Evolutionary conservation across 176 grass and related monocot species (phyloP).

Genomic region (Thalia dealbata): DNA sequence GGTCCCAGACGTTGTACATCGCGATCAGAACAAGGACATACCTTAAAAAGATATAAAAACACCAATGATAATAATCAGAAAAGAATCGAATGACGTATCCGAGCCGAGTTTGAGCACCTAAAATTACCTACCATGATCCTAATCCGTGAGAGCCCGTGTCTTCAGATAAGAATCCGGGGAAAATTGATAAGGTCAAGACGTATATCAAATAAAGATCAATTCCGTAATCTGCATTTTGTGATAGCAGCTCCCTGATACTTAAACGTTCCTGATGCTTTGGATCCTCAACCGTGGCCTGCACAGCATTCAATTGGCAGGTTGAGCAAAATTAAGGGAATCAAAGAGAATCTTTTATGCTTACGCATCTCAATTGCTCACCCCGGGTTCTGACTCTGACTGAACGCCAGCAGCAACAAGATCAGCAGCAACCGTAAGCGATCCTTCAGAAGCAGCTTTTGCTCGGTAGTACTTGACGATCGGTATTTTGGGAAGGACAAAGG

Average conservation of each 20-base stretch:
- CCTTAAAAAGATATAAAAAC: constrained; percentile 16
- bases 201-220: constrained; percentile 48
- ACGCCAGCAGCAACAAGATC: constrained; percentile 61
- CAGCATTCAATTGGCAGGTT: neutral
- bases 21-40: constrained; percentile 51
- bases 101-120: no score
- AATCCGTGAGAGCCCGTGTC: constrained; percentile 77
- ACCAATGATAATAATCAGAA: no score
- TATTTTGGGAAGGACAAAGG: constrained; percentile 70
- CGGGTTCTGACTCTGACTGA: neutral
- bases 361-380: no score
- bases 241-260: constrained; percentile 41
- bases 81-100: no score
- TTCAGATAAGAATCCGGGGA: constrained; percentile 84
- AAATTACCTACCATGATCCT: constrained; percentile 43
- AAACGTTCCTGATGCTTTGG: constrained; percentile 37
- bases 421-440: constrained; percentile 45
- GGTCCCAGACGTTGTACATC: constrained; percentile 47
- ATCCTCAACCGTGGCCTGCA: constrained; percentile 46
- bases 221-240: constrained; percentile 46
- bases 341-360: no score
- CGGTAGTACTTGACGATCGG: constrained; percentile 76
- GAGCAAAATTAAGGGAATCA: no score
- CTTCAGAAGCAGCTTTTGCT: constrained; percentile 50
- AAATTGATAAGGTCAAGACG: constrained; percentile 55